Percentiles rank a stretch among this genome's conserved stretches.
phyloP scores from a whole-genome alignment of 225 moss, liverwort and hornwort species.

The Straminergon stramineum region DNA sequence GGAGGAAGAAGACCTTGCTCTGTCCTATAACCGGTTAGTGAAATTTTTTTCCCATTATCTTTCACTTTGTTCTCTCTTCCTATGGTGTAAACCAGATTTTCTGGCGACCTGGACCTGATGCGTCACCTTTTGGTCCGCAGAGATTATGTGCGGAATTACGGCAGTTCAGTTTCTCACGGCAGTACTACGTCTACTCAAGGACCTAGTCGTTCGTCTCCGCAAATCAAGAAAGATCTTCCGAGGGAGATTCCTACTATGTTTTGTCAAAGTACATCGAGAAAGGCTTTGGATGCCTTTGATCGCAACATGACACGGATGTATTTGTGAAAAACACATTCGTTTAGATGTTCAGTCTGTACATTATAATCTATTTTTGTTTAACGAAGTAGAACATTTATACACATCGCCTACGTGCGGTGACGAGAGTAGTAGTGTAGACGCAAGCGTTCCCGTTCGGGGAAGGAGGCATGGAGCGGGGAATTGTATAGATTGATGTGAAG shows the following conservation, averaged over 20 bases:
- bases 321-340: neutral
- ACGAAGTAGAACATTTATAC: conserved; percentile 7
- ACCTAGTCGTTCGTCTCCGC: neutral
- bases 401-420: neutral
- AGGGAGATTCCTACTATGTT: conserved; percentile 36
- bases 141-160: neutral
- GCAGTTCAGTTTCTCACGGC: neutral
- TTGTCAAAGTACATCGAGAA: conserved; percentile 49
- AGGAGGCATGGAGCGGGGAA: neutral
- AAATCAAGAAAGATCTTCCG: neutral
- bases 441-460: neutral
- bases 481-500: conserved; percentile 18
- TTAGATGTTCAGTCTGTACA: conserved; percentile 13
- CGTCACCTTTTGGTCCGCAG: conserved; percentile 13
- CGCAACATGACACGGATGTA: conserved; percentile 50
- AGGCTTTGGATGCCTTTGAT: conserved; percentile 47
- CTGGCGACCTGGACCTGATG: conserved; percentile 1
- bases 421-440: neutral
- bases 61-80: no score
- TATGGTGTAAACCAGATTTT: neutral
- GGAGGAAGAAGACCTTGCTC: neutral
- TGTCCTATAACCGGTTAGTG: neutral
- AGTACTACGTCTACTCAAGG: neutral
- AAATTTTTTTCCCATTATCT: rapidly evolving
- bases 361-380: conserved; percentile 10